Evolutionary conservation across 768 basidiomycete genomes (phyloP).

Genomic region (Tylopilus subfusipes): DNA sequence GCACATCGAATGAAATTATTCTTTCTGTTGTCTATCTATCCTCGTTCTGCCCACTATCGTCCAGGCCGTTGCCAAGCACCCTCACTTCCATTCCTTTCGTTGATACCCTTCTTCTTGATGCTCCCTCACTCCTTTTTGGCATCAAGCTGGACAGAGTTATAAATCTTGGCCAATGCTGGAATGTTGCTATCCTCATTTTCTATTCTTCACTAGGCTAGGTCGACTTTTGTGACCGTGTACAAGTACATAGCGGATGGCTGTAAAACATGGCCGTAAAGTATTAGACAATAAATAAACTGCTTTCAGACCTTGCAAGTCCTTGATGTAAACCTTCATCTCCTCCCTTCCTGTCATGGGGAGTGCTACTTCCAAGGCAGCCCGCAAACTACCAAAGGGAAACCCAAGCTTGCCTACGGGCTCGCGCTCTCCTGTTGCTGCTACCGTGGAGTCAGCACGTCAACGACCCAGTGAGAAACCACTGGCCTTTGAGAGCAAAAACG

Average conservation of each 20-base stretch:
- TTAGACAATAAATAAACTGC: constrained; percentile 30
- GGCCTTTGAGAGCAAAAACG: constrained; percentile 51
- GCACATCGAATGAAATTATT: constrained; percentile 33
- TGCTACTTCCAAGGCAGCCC: constrained; percentile 55
- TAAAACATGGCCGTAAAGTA: constrained; percentile 34
- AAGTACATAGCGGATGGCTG: constrained; percentile 39
- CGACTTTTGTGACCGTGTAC: constrained; percentile 34
- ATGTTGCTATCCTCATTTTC: constrained; percentile 29
- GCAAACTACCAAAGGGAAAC: constrained; percentile 51
- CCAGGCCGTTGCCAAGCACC: constrained; percentile 25
- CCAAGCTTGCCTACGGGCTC: constrained; percentile 47
- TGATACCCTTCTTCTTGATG: constrained; percentile 28
- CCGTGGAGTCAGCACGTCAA: constrained; percentile 6
- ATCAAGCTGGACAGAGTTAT: constrained; percentile 21
- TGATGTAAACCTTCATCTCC: background rate
- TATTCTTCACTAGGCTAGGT: constrained; percentile 32
- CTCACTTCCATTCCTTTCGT: constrained; percentile 24
- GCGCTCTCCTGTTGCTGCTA: constrained; percentile 29
- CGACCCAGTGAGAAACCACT: constrained; percentile 25
- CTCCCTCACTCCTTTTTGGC: constrained; percentile 23
- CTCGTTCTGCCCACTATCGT: constrained; percentile 21
- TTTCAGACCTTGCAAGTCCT: background rate
- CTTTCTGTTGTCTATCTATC: constrained; percentile 33
- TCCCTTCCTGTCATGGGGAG: constrained; percentile 47
- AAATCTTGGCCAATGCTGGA: constrained; percentile 31